A percentile compares a stretch with the other conserved stretches of the same genome.
Evolutionary conservation across 345 rosid genomes (phyloP).

Genomic region (Carallia pectinifolia): DNA sequence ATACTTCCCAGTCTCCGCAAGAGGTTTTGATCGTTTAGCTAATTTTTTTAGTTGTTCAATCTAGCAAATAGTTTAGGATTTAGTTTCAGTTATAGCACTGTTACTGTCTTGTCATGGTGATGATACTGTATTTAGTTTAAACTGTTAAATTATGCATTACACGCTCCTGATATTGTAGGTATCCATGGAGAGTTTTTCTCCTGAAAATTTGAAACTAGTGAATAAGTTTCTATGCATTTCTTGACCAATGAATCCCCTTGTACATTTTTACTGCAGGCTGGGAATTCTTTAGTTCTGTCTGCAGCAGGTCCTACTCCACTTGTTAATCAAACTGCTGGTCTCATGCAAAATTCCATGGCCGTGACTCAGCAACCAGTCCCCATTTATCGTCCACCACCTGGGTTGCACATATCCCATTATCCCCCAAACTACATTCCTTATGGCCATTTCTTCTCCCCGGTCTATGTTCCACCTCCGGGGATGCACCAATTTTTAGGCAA

Average conservation of each 20-base stretch:
- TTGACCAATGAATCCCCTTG: too few relatives aligned
- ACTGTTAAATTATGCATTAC: too few relatives aligned
- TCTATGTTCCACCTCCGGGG: conserved; percentile 70
- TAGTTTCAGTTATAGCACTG: too few relatives aligned
- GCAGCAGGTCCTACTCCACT: conserved; percentile 65
- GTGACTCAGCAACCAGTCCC: conserved; percentile 80
- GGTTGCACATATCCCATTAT: conserved; percentile 76
- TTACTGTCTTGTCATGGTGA: too few relatives aligned
- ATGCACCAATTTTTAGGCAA: conserved; percentile 75
- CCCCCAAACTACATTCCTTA: conserved; percentile 84
- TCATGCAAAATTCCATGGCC: conserved; percentile 77
- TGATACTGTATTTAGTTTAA: too few relatives aligned
- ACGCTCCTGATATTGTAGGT: too few relatives aligned
- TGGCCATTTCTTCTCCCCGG: conserved; percentile 71
- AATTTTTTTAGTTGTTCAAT: conserved; percentile 6
- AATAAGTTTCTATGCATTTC: too few relatives aligned
- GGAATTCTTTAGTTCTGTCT: conserved; percentile 64
- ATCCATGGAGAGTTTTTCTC: too few relatives aligned
- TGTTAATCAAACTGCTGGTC: conserved; percentile 77
- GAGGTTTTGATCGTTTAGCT: conserved; percentile 55
- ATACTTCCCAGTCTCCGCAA: conserved; percentile 70
- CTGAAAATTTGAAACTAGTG: too few relatives aligned
- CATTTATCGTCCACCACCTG: conserved; percentile 81
- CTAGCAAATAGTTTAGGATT: background rate
- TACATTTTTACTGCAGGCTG: conserved; percentile 51